A percentile compares a stretch with the other conserved stretches of the same genome.
Evolutionary conservation across 768 basidiomycete species (phyloP).

Genomic region (Suillus discolor): DNA sequence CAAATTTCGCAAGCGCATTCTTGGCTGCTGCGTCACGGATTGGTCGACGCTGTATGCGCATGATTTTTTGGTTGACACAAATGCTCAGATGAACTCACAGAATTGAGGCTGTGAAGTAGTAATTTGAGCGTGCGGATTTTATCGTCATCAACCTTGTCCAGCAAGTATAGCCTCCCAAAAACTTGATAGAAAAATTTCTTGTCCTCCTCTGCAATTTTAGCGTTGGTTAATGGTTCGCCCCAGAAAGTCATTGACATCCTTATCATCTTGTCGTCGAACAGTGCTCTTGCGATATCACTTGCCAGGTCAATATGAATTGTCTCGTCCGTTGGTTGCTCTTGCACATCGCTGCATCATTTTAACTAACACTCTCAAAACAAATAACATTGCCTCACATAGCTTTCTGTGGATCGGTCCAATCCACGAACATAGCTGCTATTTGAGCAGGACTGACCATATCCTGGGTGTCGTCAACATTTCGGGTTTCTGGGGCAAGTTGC

Average conservation of each 20-base stretch:
- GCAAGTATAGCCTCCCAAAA: constrained; percentile 64
- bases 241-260: constrained; percentile 44
- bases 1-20: constrained; percentile 76
- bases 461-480: constrained; percentile 70
- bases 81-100: constrained; percentile 40
- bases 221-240: neutral
- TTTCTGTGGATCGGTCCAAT: constrained; percentile 88
- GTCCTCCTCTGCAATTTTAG: constrained; percentile 49
- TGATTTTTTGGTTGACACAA: neutral
- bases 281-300: constrained; percentile 47
- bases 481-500: constrained; percentile 55
- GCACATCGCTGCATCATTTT: constrained; percentile 38
- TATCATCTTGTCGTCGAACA: constrained; percentile 51
- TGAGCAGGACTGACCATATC: constrained; percentile 74
- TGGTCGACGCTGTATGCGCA: constrained; percentile 54
- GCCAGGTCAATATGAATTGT: constrained; percentile 59
- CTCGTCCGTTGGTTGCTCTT: constrained; percentile 40
- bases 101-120: constrained; percentile 58
- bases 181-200: constrained; percentile 67
- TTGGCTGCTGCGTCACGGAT: constrained; percentile 58
- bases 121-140: constrained; percentile 65
- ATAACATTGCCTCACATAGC: constrained; percentile 47
- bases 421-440: constrained; percentile 74
- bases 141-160: constrained; percentile 69
- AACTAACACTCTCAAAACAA: neutral